phyloP scores from a whole-genome alignment of 176 grass and related monocot genomes.

The Triticum monococcum region DNA sequence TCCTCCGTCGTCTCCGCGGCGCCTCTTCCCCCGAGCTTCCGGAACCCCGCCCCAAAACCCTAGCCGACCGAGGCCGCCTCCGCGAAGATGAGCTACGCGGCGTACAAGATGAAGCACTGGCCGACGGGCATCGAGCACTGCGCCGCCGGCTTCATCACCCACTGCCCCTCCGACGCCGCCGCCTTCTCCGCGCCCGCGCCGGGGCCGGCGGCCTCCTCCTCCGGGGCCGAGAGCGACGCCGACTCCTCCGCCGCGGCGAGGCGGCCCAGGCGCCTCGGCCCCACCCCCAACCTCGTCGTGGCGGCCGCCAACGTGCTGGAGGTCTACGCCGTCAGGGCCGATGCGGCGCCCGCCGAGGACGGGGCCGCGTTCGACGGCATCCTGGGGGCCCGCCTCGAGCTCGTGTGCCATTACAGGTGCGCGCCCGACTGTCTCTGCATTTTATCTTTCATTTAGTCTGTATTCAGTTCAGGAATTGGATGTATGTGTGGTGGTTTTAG shows the following conservation, averaged over 20 bases:
- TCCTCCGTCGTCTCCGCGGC: conserved; percentile 6
- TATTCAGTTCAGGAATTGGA: conserved; percentile 4
- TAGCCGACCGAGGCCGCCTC: neutral
- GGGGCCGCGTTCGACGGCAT: conserved; percentile 56
- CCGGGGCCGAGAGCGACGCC: conserved; percentile 32
- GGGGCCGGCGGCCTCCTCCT: neutral
- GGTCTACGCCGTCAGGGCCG: conserved; percentile 66
- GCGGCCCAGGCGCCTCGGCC: conserved; percentile 4
- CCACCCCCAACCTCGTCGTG: conserved; percentile 77
- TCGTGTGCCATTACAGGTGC: conserved; percentile 78
- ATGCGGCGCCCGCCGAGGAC: conserved; percentile 42
- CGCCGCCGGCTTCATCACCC: conserved; percentile 74
- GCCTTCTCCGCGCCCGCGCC: neutral
- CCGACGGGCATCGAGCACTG: conserved; percentile 80
- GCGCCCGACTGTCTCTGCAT: neutral
- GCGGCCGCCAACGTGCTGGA: conserved; percentile 80
- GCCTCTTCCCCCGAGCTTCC: neutral
- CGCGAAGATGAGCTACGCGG: conserved; percentile 77
- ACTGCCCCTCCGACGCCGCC: conserved; percentile 41
- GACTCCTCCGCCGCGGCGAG: conserved; percentile 27
- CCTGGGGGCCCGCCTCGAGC: conserved; percentile 60
- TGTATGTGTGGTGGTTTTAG: neutral
- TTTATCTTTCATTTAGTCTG: neutral
- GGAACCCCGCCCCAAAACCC: conserved; percentile 14
- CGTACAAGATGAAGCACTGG: conserved; percentile 88